phyloP scores from a whole-genome alignment of 106 monocot genomes.

The Dendrobium officinale region DNA sequence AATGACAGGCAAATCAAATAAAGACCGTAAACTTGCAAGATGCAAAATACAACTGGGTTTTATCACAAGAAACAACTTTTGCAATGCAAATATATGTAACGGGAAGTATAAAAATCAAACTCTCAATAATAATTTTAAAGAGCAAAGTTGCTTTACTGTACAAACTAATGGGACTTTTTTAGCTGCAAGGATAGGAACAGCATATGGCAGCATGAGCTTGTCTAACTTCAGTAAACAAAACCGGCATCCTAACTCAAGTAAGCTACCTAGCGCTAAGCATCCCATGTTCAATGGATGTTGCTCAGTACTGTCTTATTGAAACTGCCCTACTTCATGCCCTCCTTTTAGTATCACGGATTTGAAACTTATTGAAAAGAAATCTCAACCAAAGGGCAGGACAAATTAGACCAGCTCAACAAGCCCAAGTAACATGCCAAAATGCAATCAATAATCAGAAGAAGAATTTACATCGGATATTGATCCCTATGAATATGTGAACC shows the following conservation, averaged over 20 bases:
- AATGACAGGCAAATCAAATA: background rate
- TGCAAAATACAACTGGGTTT: background rate
- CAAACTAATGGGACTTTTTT: background rate
- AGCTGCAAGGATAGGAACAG: background rate
- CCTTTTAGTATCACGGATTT: background rate
- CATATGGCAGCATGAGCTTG: background rate
- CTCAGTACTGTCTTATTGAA: background rate
- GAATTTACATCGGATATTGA: constrained; percentile 8
- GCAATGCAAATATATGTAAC: background rate
- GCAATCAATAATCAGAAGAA: background rate
- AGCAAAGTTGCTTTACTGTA: background rate
- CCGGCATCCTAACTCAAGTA: background rate
- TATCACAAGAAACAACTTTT: background rate
- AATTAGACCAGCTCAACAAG: background rate
- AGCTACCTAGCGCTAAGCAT: background rate
- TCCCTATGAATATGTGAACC: constrained; percentile 9
- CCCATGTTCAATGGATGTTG: background rate
- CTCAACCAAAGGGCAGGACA: constrained; percentile 2
- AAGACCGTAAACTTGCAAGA: background rate
- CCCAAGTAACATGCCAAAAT: background rate
- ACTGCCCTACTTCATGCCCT: background rate
- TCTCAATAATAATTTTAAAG: background rate
- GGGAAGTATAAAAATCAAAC: background rate
- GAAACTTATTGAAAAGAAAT: background rate
- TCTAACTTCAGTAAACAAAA: background rate